phyloP scores from a whole-genome alignment of 2,329 filamentous ascomycete genomes.

The Immersiporthe knoxdaviesiana region DNA sequence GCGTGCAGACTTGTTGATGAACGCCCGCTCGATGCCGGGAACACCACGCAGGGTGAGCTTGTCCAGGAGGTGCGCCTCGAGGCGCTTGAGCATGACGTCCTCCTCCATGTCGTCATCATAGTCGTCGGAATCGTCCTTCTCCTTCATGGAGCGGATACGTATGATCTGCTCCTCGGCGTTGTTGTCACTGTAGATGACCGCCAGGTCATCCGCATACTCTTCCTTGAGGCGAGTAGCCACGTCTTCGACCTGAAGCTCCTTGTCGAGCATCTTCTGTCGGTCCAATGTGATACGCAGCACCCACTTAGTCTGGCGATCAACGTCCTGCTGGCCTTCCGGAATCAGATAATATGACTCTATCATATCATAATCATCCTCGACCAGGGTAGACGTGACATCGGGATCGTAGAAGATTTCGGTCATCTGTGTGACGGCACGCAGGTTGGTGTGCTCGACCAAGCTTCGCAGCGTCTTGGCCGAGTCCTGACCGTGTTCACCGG shows the following conservation, averaged over 20 bases:
- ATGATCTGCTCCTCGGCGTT: constrained; percentile 96
- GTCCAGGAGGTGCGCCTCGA: constrained; percentile 90
- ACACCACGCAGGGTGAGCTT: constrained; percentile 91
- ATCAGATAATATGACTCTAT: constrained; percentile 97
- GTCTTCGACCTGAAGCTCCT: constrained; percentile 87
- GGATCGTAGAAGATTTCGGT: constrained; percentile 99
- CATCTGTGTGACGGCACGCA: constrained; percentile 86
- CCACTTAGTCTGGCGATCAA: constrained; percentile 88
- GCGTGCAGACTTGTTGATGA: constrained; percentile 80
- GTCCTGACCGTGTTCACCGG: constrained; percentile 60
- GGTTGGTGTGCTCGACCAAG: constrained; percentile 89
- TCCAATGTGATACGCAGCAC: constrained; percentile 90
- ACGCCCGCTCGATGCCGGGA: constrained; percentile 83
- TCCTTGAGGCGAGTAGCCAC: constrained; percentile 89
- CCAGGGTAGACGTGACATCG: constrained; percentile 81
- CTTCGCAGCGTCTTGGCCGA: constrained; percentile 84
- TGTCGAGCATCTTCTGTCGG: constrained; percentile 93
- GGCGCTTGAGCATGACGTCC: constrained; percentile 88
- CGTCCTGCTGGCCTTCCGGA: constrained; percentile 70
- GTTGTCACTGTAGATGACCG: constrained; percentile 96
- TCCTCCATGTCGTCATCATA: constrained; percentile 69
- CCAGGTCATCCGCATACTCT: constrained; percentile 81
- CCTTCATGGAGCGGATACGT: constrained; percentile 79
- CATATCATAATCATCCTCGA: constrained; percentile 88
- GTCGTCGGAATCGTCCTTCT: constrained; percentile 72